Evolutionary conservation across 2,329 filamentous ascomycete species (phyloP).

Genomic region (Neofusicoccum laricinum): DNA sequence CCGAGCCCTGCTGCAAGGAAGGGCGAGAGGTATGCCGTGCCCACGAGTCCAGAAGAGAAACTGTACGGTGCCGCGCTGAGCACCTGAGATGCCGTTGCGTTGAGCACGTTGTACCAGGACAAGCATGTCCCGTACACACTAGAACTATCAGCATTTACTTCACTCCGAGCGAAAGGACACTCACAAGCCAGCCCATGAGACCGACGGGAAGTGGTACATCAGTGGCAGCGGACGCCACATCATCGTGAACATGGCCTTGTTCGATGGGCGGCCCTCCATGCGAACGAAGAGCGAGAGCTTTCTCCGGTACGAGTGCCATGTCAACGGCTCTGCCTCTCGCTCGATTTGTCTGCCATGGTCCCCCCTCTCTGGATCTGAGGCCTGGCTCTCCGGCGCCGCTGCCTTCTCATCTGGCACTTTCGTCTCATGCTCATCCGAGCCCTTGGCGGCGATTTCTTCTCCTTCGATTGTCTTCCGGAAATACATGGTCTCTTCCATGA

Average conservation of each 20-base stretch:
- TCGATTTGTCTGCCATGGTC: too few relatives aligned
- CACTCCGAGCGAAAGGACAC: neutral
- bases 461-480: constrained; percentile 21
- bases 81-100: constrained; percentile 40
- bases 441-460: neutral
- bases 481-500: constrained; percentile 61
- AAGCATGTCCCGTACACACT: constrained; percentile 35
- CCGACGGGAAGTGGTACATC: constrained; percentile 30
- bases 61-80: constrained; percentile 32
- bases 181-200: constrained; percentile 38
- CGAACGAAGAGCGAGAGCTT: constrained; percentile 32
- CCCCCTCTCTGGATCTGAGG: neutral
- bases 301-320: constrained; percentile 28
- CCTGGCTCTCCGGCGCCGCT: neutral
- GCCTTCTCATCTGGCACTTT: neutral
- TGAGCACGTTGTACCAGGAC: constrained; percentile 44
- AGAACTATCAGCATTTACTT: neutral
- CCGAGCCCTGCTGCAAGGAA: constrained; percentile 28
- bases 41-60: constrained; percentile 37
- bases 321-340: neutral
- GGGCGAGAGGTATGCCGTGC: constrained; percentile 35
- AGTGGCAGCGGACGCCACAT: constrained; percentile 5
- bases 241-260: constrained; percentile 32
- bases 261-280: neutral
- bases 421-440: neutral